Percentiles rank a stretch among this genome's conserved stretches.
Conservation (phyloP, 768 basidiomycete genomes). For the Leccinum imitatum region DNA sequence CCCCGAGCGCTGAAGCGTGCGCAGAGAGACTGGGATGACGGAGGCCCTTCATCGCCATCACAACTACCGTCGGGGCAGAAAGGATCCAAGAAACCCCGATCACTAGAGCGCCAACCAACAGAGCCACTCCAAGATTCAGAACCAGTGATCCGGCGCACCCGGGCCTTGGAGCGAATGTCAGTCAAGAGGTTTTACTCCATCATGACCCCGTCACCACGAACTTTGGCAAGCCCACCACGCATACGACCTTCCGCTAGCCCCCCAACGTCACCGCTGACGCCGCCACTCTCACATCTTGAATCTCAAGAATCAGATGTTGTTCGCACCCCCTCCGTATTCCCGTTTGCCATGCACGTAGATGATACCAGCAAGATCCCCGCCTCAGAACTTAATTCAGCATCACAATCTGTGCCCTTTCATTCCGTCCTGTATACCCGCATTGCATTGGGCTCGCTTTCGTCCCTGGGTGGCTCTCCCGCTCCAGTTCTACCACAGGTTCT, state of each 20-base stretch:
- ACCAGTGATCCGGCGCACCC: constrained; percentile 14
- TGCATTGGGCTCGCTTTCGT: constrained; percentile 29
- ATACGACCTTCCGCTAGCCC: constrained; percentile 19
- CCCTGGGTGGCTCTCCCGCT: constrained; percentile 4
- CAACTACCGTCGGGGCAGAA: constrained; percentile 10
- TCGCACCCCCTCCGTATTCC: constrained; percentile 45
- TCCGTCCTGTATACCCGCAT: constrained; percentile 40
- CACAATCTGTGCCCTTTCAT: constrained; percentile 29
- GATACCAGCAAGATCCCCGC: constrained; percentile 35
- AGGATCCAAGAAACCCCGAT: constrained; percentile 24
- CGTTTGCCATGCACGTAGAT: constrained; percentile 30
- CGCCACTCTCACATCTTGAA: constrained; percentile 23
- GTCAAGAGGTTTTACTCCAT: constrained; percentile 19
- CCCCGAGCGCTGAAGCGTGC: constrained; percentile 39
- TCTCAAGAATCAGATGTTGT: constrained; percentile 49
- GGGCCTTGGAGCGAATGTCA: constrained; percentile 20
- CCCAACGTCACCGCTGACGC: constrained; percentile 31
- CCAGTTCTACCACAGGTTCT: constrained; percentile 6
- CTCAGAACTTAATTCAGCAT: constrained; percentile 38
- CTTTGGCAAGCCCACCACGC: constrained; percentile 8
- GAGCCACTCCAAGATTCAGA: constrained; percentile 33
- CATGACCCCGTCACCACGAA: constrained; percentile 7
- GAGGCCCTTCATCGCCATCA: constrained; percentile 9
- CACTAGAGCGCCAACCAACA: constrained; percentile 33
- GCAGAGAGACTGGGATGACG: constrained; percentile 33